Evolutionary conservation across 2,329 filamentous ascomycete genomes (phyloP), one percentile per base, ranked within the genome.

Genomic region (Lachnellula hyalina): DNA sequence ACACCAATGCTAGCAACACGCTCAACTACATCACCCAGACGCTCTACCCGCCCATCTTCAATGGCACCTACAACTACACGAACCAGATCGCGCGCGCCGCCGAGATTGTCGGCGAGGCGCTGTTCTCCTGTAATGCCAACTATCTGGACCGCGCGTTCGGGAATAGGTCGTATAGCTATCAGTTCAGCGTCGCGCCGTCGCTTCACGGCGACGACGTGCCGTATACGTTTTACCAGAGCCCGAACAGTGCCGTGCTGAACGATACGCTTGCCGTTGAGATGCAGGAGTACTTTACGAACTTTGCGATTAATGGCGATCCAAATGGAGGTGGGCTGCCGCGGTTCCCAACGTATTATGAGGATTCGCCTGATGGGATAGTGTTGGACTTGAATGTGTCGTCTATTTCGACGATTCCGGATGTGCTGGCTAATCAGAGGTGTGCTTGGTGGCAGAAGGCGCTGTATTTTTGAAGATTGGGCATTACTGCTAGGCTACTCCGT

Each of bases 101-200:
- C 55, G 63, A 8, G 73, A 72, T 77, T 12, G 65, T 72, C 32
- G 67, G 72, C 17, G 80, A 83, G 54, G 55, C 65, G 9, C 53
- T 67, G 45, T 79, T 80, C 62, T 68, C 70, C 32, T 83, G 80
- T 72, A 80, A 79, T 61, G 75, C 78, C 12, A 71, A 75, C 60
- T 81, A 74, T 61, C 71, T 82, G 6, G 71, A 73, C 52, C 68
- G 66, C 2, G 79, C 75, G 5, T 76, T 70, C 64, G 62, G 64
- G 3, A 76, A 77, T 61, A 49, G 72, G 6, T 76, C 77, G 0
- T 78, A 76, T 65, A 69, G 71, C 1, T 82, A 83, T 66, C 65
- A 76, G 21, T 83, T 83, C 64, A 71, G 72, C 35, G 72, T 81
- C 0, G 75, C 75, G 0, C 79, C 80, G 0, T 79, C 73, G 2